Percentiles rank a stretch among this genome's conserved stretches.
phyloP scores from a whole-genome alignment of 352 stramenopile genomes.

The Globisporangium camurandrum region DNA sequence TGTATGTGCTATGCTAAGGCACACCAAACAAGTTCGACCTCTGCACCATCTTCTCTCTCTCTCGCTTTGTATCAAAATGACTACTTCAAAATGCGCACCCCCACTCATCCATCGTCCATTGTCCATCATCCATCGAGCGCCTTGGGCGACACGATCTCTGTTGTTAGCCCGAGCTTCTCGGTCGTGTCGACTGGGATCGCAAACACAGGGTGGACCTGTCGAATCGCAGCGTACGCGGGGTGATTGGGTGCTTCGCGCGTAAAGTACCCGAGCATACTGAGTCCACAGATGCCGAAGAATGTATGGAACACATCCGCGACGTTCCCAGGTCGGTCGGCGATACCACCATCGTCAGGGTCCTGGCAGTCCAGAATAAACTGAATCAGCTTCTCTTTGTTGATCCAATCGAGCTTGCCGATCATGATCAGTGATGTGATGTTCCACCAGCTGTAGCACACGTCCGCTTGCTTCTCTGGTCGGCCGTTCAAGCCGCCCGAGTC shows the following conservation, averaged over 20 bases:
- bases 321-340: conserved; percentile 96
- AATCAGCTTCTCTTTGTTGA: conserved; percentile 91
- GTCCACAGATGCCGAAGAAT: conserved; percentile 96
- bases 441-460: conserved; percentile 99
- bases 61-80: too few relatives aligned
- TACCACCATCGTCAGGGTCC: conserved; percentile 96
- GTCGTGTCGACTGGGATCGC: conserved; percentile 91
- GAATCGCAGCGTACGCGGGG: conserved; percentile 58
- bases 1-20: too few relatives aligned
- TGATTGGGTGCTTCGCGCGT: conserved; percentile 47
- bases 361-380: conserved; percentile 94
- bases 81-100: too few relatives aligned
- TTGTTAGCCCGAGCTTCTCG: conserved; percentile 75
- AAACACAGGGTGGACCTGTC: conserved; percentile 93
- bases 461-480: conserved; percentile 97
- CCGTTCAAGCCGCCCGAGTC: conserved; percentile 94
- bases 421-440: conserved; percentile 97
- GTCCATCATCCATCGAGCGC: too few relatives aligned
- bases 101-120: too few relatives aligned
- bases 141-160: conserved; percentile 46
- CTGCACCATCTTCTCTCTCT: too few relatives aligned
- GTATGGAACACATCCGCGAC: conserved; percentile 98
- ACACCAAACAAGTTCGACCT: too few relatives aligned
- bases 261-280: conserved; percentile 93
- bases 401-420: conserved; percentile 92